Evolutionary conservation across 306 rosid species (phyloP).

Genomic region (Alnus rubra): DNA sequence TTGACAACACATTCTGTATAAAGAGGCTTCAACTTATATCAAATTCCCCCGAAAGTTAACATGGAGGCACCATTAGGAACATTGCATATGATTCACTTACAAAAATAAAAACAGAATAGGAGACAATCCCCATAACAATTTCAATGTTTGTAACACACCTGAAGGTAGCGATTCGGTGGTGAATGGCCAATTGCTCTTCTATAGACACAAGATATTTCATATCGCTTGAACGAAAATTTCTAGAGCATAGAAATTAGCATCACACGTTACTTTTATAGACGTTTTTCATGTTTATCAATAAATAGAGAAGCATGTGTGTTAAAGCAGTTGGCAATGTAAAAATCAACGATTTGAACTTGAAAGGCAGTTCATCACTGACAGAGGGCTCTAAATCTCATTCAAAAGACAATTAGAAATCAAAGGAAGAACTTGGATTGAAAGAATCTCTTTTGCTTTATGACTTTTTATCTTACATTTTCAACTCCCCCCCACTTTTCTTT

Average conservation of each 20-base stretch:
- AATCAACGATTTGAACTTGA: neutral
- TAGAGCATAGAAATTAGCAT: slow-evolving; percentile 35
- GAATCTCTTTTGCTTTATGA: neutral
- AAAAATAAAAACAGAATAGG: slow-evolving; percentile 8
- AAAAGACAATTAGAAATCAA: neutral
- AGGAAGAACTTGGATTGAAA: neutral
- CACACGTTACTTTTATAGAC: slow-evolving; percentile 20
- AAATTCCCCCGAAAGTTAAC: slow-evolving; percentile 12
- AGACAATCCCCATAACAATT: neutral
- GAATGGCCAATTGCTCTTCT: slow-evolving; percentile 95
- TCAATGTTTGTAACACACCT: slow-evolving; percentile 48
- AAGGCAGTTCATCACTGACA: neutral
- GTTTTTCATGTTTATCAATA: slow-evolving; percentile 17
- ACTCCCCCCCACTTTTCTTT: too few species aligned
- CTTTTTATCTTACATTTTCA: too few species aligned
- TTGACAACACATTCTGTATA: slow-evolving; percentile 28
- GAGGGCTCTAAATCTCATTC: neutral
- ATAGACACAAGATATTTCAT: slow-evolving; percentile 74
- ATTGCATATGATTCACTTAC: slow-evolving; percentile 2
- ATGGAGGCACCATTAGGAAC: slow-evolving; percentile 6
- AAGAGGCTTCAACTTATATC: slow-evolving; percentile 17
- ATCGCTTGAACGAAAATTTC: slow-evolving; percentile 91
- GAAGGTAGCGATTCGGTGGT: slow-evolving; percentile 89
- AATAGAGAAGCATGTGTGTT: slow-evolving; percentile 18
- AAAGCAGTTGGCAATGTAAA: neutral